Conservation (phyloP, 208 protist species). For the Herpetomonas samuelpessoai region DNA sequence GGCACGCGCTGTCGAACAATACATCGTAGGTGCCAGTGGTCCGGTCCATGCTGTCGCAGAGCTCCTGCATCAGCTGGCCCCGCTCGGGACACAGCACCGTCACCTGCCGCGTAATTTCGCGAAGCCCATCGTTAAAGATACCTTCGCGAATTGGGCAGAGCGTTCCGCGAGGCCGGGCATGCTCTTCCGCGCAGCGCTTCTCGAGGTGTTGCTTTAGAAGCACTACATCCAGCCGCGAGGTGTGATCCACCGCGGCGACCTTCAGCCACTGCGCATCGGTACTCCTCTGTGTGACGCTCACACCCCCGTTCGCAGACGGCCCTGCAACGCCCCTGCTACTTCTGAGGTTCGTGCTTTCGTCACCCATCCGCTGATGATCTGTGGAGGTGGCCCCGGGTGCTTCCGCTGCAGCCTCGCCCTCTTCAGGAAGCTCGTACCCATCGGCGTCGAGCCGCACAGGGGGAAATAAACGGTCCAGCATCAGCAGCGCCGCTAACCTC, state of each 20-base stretch:
- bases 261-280: conserved; percentile 54
- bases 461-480: conserved; percentile 36
- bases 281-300: no score
- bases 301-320: no score
- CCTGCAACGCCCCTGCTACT: no score
- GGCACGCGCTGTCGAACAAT: conserved; percentile 78
- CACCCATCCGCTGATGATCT: no score
- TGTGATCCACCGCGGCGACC: conserved; percentile 51
- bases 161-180: conserved; percentile 59
- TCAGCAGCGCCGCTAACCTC: conserved; percentile 23
- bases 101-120: conserved; percentile 85
- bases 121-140: conserved; percentile 74
- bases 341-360: no score
- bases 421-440: not conserved
- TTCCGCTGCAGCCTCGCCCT: conserved; percentile 4
- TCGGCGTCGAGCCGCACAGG: conserved; percentile 21
- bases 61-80: conserved; percentile 70
- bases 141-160: conserved; percentile 71
- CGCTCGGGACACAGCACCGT: conserved; percentile 86
- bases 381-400: no score
- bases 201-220: conserved; percentile 75
- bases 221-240: conserved; percentile 64
- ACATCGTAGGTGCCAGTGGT: conserved; percentile 81
- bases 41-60: conserved; percentile 57
- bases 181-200: conserved; percentile 46